phyloP scores from a whole-genome alignment of 1,139 yeast species.

The Kurtzmaniella quercitrusa region DNA sequence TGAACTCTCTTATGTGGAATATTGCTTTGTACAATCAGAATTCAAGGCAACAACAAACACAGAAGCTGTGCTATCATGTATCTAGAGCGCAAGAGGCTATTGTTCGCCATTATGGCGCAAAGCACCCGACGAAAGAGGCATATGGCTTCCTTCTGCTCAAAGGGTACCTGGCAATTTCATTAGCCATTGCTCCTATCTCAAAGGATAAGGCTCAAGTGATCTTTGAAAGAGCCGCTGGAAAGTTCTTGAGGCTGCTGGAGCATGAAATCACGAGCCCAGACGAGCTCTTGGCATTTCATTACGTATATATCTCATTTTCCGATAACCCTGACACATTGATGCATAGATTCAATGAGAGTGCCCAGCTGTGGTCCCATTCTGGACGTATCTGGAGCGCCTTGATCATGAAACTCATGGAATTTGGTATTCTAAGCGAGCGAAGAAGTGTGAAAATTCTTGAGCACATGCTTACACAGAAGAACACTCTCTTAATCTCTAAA shows the following conservation, averaged over 20 bases:
- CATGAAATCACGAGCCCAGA: constrained; percentile 8
- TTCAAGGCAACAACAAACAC: constrained; percentile 8
- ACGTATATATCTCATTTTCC: constrained; percentile 24
- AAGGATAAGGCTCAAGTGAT: constrained; percentile 22
- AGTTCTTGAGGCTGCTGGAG: constrained; percentile 14
- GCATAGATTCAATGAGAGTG: constrained; percentile 26
- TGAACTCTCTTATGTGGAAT: constrained; percentile 5
- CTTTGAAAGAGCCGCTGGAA: constrained; percentile 24
- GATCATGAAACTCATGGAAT: constrained; percentile 26
- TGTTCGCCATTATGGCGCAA: constrained; percentile 16
- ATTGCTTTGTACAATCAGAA: constrained; percentile 2
- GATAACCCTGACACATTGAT: constrained; percentile 30
- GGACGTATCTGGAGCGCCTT: constrained; percentile 35
- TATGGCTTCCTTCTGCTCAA: constrained; percentile 19
- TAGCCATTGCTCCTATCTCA: constrained; percentile 26
- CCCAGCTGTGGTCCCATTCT: constrained; percentile 19
- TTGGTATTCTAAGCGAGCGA: constrained; percentile 28
- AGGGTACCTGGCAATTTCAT: constrained; percentile 37
- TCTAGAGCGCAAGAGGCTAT: constrained; percentile 29
- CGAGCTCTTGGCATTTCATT: constrained; percentile 19
- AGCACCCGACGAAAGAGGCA: constrained; percentile 10
- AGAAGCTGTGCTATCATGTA: constrained; percentile 10
- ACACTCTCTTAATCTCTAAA: constrained; percentile 24
- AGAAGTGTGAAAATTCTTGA: constrained; percentile 25
- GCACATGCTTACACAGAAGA: constrained; percentile 21